Evolutionary conservation across 495 filamentous ascomycete species (phyloP).

Genomic region (Podospora tetraspora): DNA sequence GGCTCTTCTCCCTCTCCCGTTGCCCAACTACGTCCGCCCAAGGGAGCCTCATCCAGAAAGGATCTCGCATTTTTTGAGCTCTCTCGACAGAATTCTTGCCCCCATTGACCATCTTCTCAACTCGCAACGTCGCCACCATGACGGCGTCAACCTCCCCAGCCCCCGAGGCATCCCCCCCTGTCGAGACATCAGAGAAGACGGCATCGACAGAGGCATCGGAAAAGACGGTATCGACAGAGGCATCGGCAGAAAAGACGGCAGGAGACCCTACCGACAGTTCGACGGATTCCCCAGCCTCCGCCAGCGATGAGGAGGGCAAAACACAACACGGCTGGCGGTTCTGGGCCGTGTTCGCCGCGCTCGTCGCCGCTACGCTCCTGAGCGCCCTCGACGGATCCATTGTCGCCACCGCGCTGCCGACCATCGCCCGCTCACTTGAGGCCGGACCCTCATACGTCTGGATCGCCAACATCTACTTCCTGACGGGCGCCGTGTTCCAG

Average conservation of each 20-base stretch:
- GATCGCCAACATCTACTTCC: slow-evolving; percentile 41
- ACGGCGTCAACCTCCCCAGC: background rate
- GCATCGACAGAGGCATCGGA: background rate
- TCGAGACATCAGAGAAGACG: background rate
- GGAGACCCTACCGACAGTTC: background rate
- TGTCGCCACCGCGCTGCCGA: slow-evolving; percentile 39
- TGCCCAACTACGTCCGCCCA: background rate
- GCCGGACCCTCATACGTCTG: slow-evolving; percentile 37
- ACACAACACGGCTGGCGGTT: slow-evolving; percentile 10
- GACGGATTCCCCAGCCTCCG: background rate
- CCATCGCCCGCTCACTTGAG: slow-evolving; percentile 30
- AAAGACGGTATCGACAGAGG: too few species aligned
- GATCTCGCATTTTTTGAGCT: background rate
- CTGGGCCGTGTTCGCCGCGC: slow-evolving; percentile 14
- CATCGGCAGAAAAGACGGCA: background rate
- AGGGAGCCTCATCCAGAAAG: background rate
- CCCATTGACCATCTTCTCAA: background rate
- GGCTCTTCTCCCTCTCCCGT: background rate
- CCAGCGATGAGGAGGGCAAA: background rate
- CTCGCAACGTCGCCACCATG: background rate
- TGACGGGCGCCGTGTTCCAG: slow-evolving; percentile 17
- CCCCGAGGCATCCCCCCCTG: background rate
- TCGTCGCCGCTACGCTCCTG: slow-evolving; percentile 18
- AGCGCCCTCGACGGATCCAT: slow-evolving; percentile 40
- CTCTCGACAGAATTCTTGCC: background rate